These are phyloP conservation scores for Arabis alpina DNA, from an alignment of 345 rosid genomes.

Conservation along the genomic window DNA sequence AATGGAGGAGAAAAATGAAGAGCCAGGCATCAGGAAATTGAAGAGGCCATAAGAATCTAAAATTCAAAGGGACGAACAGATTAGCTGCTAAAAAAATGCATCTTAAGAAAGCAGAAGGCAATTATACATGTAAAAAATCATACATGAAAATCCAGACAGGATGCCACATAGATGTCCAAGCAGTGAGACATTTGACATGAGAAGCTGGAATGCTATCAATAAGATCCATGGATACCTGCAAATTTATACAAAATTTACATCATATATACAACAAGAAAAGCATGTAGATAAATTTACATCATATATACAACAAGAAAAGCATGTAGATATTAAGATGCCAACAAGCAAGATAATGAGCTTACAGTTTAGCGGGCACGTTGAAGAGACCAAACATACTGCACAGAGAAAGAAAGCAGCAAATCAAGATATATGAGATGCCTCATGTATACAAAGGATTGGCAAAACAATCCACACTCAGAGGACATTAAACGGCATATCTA, in stretches of 20 bases:
- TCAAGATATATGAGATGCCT: slow-evolving; percentile 15
- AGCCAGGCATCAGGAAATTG: slow-evolving; percentile 83
- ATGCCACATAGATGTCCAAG: slow-evolving; percentile 97
- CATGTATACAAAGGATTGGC: neutral
- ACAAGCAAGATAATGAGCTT: slow-evolving; percentile 41
- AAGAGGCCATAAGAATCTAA: slow-evolving; percentile 84
- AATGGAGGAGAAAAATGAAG: slow-evolving; percentile 75
- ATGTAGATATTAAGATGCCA: slow-evolving; percentile 10
- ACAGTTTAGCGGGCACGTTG: slow-evolving; percentile 93
- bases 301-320: slow-evolving; percentile 20
- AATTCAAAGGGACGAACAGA: slow-evolving; percentile 26
- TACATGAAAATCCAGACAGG: slow-evolving; percentile 95
- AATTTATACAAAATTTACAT: slow-evolving; percentile 26
- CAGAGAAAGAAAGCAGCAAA: slow-evolving; percentile 35
- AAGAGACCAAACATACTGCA: slow-evolving; percentile 98
- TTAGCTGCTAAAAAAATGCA: slow-evolving; percentile 30
- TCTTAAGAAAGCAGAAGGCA: neutral
- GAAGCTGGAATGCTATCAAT: slow-evolving; percentile 76
- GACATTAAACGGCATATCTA: neutral
- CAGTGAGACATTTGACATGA: slow-evolving; percentile 91
- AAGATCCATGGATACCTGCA: slow-evolving; percentile 90
- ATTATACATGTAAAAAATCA: slow-evolving; percentile 35
- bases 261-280: slow-evolving; percentile 20
- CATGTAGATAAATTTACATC: slow-evolving; percentile 8
- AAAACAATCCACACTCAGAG: slow-evolving; percentile 2